Percentiles rank a stretch among this genome's conserved stretches.
These are phyloP conservation scores for Leishmania arabica DNA, from an alignment of 208 protist species.

Conservation along the genomic window DNA sequence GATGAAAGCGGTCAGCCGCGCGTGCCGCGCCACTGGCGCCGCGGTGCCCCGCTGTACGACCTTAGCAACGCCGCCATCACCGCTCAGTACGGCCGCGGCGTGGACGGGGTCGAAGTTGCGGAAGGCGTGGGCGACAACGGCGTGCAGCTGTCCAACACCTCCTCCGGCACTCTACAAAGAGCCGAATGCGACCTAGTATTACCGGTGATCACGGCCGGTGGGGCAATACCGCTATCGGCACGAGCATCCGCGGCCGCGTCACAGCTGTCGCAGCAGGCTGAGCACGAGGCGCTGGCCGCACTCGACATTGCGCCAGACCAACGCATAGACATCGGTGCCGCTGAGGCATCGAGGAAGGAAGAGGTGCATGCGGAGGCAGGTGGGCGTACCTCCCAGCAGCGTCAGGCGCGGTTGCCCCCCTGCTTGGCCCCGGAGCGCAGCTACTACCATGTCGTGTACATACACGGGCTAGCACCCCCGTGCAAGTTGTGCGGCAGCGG, in stretches of 20 bases:
- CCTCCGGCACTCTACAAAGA: background rate
- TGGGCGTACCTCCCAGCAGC: background rate
- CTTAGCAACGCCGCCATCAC: conserved; percentile 24
- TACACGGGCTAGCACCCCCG: conserved; percentile 8
- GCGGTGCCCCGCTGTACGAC: conserved; percentile 26
- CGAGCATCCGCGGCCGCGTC: background rate
- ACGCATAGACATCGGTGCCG: background rate
- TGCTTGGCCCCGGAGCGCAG: background rate
- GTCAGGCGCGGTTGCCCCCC: background rate
- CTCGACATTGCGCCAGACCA: background rate
- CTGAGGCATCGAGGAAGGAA: background rate
- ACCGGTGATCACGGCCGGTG: conserved; percentile 2
- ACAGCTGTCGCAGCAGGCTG: background rate
- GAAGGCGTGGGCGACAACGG: background rate
- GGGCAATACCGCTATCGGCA: background rate
- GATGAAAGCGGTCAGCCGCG: background rate
- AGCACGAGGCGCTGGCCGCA: background rate
- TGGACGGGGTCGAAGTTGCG: background rate
- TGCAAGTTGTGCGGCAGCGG: background rate
- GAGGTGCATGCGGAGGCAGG: background rate
- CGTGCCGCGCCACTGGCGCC: background rate
- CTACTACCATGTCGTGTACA: conserved; percentile 32
- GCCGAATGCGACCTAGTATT: background rate
- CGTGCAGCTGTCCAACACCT: background rate
- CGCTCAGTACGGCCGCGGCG: background rate